Base-by-base conservation (phyloP, 1,284 basidiomycete genomes). In the Malassezia arunalokei region DNA sequence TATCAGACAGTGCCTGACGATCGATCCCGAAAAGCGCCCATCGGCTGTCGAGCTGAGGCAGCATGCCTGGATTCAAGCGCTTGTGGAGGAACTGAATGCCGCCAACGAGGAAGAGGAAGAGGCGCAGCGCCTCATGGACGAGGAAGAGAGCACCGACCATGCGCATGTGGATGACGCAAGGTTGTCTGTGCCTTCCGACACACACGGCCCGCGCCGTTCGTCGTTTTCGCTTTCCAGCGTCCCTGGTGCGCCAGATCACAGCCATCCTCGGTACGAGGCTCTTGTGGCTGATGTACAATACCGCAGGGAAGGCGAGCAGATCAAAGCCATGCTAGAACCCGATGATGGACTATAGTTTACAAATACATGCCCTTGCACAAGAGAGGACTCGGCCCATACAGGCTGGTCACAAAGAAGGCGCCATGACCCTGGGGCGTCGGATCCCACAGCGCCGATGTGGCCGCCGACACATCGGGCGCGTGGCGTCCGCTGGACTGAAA, bases 1-100 rank as follows among this genome's bases (percentile, higher is more conserved):
- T 74, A 89, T 96, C 73, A 83, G 87, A 52, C 82, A 84, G 65
- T 96, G 92, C 74, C 77, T 99, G 31, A 87, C 81, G 8, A 86
- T 98, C 53, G 88, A 95, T 66, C 83, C 92, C 0, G 77, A 84
- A 67, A 76, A 80, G 56, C 81, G 94, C 40, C 92, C 94, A 0
- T 82, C 84, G 5, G 90, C 94, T 0, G 75, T 78, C 8, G 88
- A 96, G 71, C 79, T 98, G 24, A 80, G 91, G 75, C 79, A 84
- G 43, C 88, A 98, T 73, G 80, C 83, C 14, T 98, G 94, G 94
- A 87, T 98, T 56, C 56, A 64, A 27, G 64, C 60, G 44, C 57
- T 75, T 27, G 65, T 69, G 33, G 68, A 68, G 30, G 64, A 63
- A 51, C 51, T 71, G 30, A 59, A 68, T 47, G 64, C 54, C 24